Base-by-base conservation (phyloP, 305 asterid genomes). In the Fraxinus floribunda region DNA sequence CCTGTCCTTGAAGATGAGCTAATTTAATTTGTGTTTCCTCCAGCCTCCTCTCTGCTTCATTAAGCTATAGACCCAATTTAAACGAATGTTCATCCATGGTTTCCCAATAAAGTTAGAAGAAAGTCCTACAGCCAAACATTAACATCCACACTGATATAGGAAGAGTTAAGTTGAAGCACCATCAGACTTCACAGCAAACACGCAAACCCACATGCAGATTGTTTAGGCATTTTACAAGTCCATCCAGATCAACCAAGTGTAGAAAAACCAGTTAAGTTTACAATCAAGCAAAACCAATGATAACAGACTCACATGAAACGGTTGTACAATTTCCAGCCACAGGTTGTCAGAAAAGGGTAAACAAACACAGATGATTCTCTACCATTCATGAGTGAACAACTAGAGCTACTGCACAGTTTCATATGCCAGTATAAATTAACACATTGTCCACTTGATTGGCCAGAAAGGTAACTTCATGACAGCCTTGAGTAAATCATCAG, bases 41-140 rank as follows among this genome's bases (percentile, higher is more conserved):
- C 80, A 90, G 81, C 78, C 78, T 85, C 75, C 74, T 87, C 78
- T 87, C 88, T 30, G 88, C 84, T 77, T 73, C 86, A 35, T 84
- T 88, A 75, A 89, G 91, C 92, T 90, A 89, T 82, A 88, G 74
- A 44, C 73, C 49, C 41, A 76, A 78, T 81, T 18, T 78, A 81
- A 75, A 62, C 7, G 2, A 24, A 35, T 26, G 41, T 32, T 20
- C 36, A 49, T n/a, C 41, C 26, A 77, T 29, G 26, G 70, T 77
- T 49, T 77, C 41, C 38, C 41, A 49, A 68, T 68, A 68, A 68
- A 68, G 18, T 6, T 32, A 16, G 46, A 72, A 32, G 77, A 72
- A 72, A 72, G 13, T 35, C 77, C 22, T 7, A 72, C 77, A n/a
- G 77, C 77, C 49, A 72, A 72, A 34, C 70, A 39, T 4, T 36